These are phyloP conservation scores for Phytophthora sp. DNA, from an alignment of 352 stramenopile species.

Conservation along the genomic window DNA sequence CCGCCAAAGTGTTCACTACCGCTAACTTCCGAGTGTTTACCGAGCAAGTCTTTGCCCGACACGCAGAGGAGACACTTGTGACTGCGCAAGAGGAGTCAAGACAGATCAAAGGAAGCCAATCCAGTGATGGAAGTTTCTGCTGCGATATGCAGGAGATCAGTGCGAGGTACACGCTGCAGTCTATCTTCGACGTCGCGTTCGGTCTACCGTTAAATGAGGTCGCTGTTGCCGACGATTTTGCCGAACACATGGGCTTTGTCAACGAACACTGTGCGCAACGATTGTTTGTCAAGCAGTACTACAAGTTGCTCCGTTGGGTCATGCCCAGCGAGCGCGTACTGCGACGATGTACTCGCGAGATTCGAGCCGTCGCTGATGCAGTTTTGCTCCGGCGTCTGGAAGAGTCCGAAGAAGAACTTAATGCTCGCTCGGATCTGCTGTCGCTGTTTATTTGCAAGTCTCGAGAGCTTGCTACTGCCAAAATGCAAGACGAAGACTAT, in stretches of 20 bases:
- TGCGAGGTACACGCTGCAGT: slow-evolving; percentile 55
- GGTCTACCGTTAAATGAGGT: slow-evolving; percentile 45
- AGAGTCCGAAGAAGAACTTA: slow-evolving; percentile 40
- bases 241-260: slow-evolving; percentile 56
- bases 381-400: slow-evolving; percentile 50
- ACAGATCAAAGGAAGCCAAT: slow-evolving; percentile 12
- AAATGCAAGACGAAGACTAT: not conserved
- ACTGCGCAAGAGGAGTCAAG: slow-evolving; percentile 13
- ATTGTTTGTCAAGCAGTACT: slow-evolving; percentile 72
- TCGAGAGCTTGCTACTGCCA: slow-evolving; percentile 34
- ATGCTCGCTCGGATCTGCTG: slow-evolving; percentile 48
- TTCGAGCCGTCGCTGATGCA: slow-evolving; percentile 50
- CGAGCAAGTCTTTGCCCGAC: slow-evolving; percentile 55
- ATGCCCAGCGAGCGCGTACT: slow-evolving; percentile 68
- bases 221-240: slow-evolving; percentile 42
- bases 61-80: slow-evolving; percentile 36
- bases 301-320: slow-evolving; percentile 58
- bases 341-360: slow-evolving; percentile 30
- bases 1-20: slow-evolving; percentile 88
- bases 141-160: slow-evolving; percentile 66
- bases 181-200: slow-evolving; percentile 71
- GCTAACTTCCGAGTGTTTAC: slow-evolving; percentile 57
- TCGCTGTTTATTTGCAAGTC: slow-evolving; percentile 66
- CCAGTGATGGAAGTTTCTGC: slow-evolving; percentile 13
- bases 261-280: slow-evolving; percentile 62